Base-by-base conservation (phyloP, 768 basidiomycete species). In the Suillus lakei region DNA sequence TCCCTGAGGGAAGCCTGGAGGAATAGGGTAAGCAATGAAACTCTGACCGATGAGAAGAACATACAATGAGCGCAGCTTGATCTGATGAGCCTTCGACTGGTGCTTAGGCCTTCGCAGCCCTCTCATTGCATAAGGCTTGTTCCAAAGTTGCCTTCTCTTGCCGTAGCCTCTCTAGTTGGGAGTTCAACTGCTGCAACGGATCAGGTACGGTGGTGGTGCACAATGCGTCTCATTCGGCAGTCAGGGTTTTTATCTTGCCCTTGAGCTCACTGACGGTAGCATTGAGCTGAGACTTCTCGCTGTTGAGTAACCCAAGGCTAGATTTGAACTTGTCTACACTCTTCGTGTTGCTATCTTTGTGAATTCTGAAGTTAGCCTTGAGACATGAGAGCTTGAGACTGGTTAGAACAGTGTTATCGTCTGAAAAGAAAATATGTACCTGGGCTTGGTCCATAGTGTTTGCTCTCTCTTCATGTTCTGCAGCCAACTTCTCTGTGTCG, bases 1-100 rank as follows among this genome's bases (percentile, higher is more conserved):
- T 83, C 81, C 62, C 76, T 81, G 32, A 92, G 74, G 54, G 81
- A 68, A 60, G 83, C 78, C 90, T 92, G 43, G 7, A 67, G 41
- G 21, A 50, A 26, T 21, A 21, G 21, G n/a, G 69, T 56, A 68
- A 34, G 58, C 43, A 32, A 34, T 4, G 5, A 1, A n/a, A 5
- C 4, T n/a, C 0, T 28, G 38, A 43, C 21, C 2, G 13, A 1
- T 4, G 3, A 48, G 8, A 30, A n/a, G 5, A 30, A 5, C 82
- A 7, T 68, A 84, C 83, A 30, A 84, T 59, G 34, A 76, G 64
- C 3, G 74, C 67, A 3, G 54, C 53, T 39, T 77, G 76, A 30
- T 79, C 71, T n/a, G 69, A 56, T 5, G 44, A 65, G 44, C 71
- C 63, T 8, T 58, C 36, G 13, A 53, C 46, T 43, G 46, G 60